These are phyloP conservation scores for Fusarium pseudonygamai DNA, from an alignment of 2,329 filamentous ascomycete species.

Conservation along the genomic window DNA sequence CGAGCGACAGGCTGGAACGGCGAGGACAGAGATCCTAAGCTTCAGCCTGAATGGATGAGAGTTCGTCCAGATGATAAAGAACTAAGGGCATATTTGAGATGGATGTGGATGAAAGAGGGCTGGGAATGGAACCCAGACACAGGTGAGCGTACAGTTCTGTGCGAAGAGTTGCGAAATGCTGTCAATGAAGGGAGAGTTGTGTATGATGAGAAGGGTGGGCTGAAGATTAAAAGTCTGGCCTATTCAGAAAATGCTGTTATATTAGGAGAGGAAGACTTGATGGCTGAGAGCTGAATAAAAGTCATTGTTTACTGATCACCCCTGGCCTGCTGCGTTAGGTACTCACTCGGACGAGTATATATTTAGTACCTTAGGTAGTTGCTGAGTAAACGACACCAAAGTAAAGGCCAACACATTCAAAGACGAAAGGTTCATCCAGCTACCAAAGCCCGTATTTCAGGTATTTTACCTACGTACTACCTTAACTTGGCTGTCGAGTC, in stretches of 20 bases:
- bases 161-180: conserved; percentile 62
- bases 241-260: not conserved
- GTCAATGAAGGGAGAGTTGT: conserved; percentile 67
- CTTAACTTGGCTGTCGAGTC: not conserved
- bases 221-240: conserved; percentile 43
- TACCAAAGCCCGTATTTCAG: not conserved
- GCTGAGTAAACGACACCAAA: not conserved
- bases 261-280: not conserved
- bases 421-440: not conserved
- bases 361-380: not conserved
- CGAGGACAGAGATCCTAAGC: conserved; percentile 58
- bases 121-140: conserved; percentile 82
- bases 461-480: not conserved
- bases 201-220: conserved; percentile 60
- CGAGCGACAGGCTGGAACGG: conserved; percentile 74
- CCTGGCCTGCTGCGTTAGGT: not conserved
- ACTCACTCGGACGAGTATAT: not conserved
- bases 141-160: conserved; percentile 67
- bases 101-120: conserved; percentile 92
- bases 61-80: conserved; percentile 88
- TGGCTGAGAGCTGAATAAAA: not conserved
- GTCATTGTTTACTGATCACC: not conserved
- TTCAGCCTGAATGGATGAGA: conserved; percentile 91
- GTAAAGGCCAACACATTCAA: not conserved
- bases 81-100: conserved; percentile 83